These are phyloP conservation scores for Syncephalis fuscata DNA, from an alignment of 371 early-diverging fungal species.

Conservation along the genomic window DNA sequence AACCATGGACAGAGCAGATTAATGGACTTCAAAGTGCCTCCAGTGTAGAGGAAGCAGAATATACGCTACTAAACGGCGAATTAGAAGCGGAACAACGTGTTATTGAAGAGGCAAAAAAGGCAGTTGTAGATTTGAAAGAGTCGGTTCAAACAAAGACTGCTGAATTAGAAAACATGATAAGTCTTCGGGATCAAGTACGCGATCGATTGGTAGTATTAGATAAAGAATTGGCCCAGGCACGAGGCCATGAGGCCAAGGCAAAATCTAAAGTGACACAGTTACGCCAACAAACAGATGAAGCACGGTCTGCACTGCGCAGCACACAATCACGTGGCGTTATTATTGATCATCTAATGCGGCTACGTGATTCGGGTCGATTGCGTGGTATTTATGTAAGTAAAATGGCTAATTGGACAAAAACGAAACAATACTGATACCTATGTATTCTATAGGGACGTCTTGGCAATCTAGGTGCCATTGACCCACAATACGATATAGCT, in stretches of 20 bases:
- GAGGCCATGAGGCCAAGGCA: slow-evolving; percentile 4
- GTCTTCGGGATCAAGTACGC: slow-evolving; percentile 4
- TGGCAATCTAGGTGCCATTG: slow-evolving; percentile 93
- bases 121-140: slow-evolving; percentile 21
- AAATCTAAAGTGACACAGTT: slow-evolving; percentile 14
- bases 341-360: slow-evolving; percentile 47
- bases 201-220: neutral
- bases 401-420: slow-evolving; percentile 20
- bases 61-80: slow-evolving; percentile 44
- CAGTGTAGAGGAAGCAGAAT: slow-evolving; percentile 65
- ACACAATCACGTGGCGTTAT: slow-evolving; percentile 62
- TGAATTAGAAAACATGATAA: slow-evolving; percentile 14
- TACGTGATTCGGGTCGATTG: slow-evolving; percentile 66
- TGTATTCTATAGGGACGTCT: slow-evolving; percentile 47
- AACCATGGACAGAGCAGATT: slow-evolving; percentile 71
- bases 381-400: slow-evolving; percentile 38
- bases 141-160: slow-evolving; percentile 19
- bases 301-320: slow-evolving; percentile 35
- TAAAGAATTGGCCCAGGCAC: slow-evolving; percentile 4
- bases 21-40: slow-evolving; percentile 46
- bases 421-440: too few relatives aligned
- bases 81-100: slow-evolving; percentile 2
- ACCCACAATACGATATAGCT: slow-evolving; percentile 91
- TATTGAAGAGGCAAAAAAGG: slow-evolving; percentile 18
- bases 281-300: slow-evolving; percentile 50